phyloP scores from a whole-genome alignment of 2,329 filamentous ascomycete genomes.

The Colletotrichum phormii region DNA sequence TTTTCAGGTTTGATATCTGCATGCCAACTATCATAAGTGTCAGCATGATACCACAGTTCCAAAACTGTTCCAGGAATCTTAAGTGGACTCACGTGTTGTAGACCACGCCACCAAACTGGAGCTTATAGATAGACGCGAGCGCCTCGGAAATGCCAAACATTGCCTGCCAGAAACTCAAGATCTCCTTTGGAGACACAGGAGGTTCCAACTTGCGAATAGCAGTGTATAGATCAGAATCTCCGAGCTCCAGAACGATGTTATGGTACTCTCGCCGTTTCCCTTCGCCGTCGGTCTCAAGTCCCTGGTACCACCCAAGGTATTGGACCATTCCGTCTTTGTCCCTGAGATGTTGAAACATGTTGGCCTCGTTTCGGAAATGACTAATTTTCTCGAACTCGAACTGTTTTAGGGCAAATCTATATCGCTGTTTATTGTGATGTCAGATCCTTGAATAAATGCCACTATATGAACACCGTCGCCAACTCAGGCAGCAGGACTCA shows the following conservation, averaged over 20 bases:
- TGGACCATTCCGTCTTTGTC: not conserved
- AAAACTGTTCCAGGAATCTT: not conserved
- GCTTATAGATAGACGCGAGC: not conserved
- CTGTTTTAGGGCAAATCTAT: slow-evolving; percentile 23
- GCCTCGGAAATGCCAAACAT: slow-evolving; percentile 1
- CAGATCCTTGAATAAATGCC: not conserved
- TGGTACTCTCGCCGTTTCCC: not conserved
- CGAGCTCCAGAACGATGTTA: slow-evolving; percentile 16
- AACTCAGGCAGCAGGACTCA: too few relatives aligned
- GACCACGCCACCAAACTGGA: not conserved
- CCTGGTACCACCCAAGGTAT: slow-evolving; percentile 20
- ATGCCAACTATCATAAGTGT: slow-evolving; percentile 38
- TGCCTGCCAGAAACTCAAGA: not conserved
- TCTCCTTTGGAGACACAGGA: slow-evolving; percentile 2
- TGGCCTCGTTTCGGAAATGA: not conserved
- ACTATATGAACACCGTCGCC: too few relatives aligned
- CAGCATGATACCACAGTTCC: too few relatives aligned
- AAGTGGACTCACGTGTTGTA: not conserved
- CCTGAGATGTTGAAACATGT: not conserved
- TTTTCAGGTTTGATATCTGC: slow-evolving; percentile 50
- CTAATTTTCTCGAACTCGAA: not conserved
- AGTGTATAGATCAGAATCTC: slow-evolving; percentile 16
- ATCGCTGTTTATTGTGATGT: not conserved
- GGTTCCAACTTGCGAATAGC: not conserved
- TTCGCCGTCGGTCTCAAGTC: not conserved